Evolutionary conservation across 176 grass and related monocot genomes (phyloP).

Genomic region (Juncus effusus): DNA sequence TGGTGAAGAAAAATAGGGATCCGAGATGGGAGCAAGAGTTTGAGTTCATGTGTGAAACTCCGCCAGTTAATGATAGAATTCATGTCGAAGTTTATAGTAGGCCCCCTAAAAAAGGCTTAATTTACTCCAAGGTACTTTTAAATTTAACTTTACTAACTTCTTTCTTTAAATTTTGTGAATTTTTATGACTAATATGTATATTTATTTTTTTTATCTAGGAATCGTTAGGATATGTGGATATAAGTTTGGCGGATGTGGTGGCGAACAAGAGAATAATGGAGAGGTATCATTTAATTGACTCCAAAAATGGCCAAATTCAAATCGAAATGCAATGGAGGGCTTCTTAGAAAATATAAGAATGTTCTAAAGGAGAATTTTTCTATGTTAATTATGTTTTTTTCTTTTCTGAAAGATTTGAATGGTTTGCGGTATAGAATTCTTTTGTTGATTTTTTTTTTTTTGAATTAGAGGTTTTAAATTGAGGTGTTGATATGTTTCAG

Average conservation of each 20-base stretch:
- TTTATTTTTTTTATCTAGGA: conserved; percentile 45
- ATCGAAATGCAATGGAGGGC: neutral
- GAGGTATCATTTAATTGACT: too few species aligned
- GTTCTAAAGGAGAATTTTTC: too few species aligned
- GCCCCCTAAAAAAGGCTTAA: conserved; percentile 53
- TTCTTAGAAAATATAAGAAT: conserved; percentile 21
- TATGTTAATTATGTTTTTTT: too few species aligned
- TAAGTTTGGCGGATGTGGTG: conserved; percentile 60
- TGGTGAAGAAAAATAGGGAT: conserved; percentile 90
- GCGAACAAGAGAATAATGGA: neutral
- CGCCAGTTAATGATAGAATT: conserved; percentile 71
- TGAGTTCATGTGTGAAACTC: conserved; percentile 79
- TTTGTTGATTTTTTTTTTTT: too few species aligned
- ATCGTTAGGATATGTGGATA: conserved; percentile 72
- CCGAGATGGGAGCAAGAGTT: conserved; percentile 84
- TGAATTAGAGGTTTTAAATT: too few species aligned
- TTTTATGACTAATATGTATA: neutral
- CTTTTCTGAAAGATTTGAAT: too few species aligned
- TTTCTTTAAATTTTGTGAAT: neutral
- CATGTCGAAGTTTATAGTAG: conserved; percentile 84
- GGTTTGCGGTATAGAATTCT: too few species aligned
- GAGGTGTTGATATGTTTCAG: too few species aligned
- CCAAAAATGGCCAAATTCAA: too few species aligned
- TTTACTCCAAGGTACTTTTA: conserved; percentile 76
- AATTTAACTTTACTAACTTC: too few species aligned